A percentile compares a stretch with the other conserved stretches of the same genome.
Evolutionary conservation across 352 stramenopile species (phyloP).

Genomic region (Phytopythium delawarense): DNA sequence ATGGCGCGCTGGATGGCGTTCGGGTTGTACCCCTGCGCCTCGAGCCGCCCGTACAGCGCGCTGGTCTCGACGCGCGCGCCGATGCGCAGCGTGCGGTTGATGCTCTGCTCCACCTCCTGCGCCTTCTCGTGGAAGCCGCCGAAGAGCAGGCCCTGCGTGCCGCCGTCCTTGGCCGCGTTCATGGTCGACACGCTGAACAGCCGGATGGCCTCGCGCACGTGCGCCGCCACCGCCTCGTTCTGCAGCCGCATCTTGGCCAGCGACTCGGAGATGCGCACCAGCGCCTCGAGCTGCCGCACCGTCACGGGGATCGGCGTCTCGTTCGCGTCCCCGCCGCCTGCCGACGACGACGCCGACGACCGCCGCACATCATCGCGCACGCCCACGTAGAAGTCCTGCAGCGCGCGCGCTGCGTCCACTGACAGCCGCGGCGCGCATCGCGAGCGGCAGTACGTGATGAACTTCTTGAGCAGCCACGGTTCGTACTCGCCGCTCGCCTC

Average conservation of each 20-base stretch:
- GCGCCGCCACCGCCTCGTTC: conserved; percentile 70
- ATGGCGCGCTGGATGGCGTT: conserved; percentile 86
- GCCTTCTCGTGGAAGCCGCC: conserved; percentile 80
- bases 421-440: conserved; percentile 93
- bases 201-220: conserved; percentile 96
- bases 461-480: conserved; percentile 95
- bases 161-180: conserved; percentile 93
- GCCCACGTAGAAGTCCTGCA: conserved; percentile 97
- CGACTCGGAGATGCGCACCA: conserved; percentile 96
- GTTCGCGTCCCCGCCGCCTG: conserved; percentile 5
- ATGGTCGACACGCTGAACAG: conserved; percentile 99
- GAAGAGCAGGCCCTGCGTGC: conserved; percentile 74
- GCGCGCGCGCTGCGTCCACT: conserved; percentile 86
- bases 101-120: conserved; percentile 78
- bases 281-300: conserved; percentile 97
- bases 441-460: conserved; percentile 97
- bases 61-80: conserved; percentile 75
- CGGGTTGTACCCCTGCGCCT: conserved; percentile 78
- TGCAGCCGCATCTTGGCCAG: conserved; percentile 97
- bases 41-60: conserved; percentile 74
- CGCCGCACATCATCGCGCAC: conserved; percentile 96
- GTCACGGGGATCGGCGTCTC: conserved; percentile 95
- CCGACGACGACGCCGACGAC: conserved; percentile 49
- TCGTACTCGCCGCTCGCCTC: conserved; percentile 58
- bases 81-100: conserved; percentile 80